Evolutionary conservation across 228 moss, liverwort and hornwort species (phyloP).

Genomic region (Sphagnum magellanicum): DNA sequence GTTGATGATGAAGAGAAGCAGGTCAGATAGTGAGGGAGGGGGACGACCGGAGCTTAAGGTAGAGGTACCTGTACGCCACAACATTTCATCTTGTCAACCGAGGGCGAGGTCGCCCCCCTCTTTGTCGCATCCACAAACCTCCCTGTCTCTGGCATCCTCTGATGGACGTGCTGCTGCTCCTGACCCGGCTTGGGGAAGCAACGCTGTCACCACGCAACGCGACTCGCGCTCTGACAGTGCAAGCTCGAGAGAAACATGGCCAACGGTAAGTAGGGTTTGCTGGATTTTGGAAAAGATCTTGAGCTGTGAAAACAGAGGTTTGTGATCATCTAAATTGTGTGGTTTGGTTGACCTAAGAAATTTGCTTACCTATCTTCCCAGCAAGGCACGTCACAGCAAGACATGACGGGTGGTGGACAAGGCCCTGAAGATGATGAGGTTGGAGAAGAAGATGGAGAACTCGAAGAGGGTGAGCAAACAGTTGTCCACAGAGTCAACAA

Average conservation of each 20-base stretch:
- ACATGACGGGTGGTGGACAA: conserved; percentile 53
- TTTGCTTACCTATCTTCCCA: conserved; percentile 2
- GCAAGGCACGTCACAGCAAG: conserved; percentile 70
- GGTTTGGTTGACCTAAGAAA: too few species aligned
- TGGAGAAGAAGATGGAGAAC: conserved; percentile 10
- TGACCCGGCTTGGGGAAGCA: conserved; percentile 33
- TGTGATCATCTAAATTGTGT: background rate
- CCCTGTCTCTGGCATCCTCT: conserved; percentile 51
- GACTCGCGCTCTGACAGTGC: conserved; percentile 62
- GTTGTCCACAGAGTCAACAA: conserved; percentile 64
- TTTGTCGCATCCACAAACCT: conserved; percentile 53
- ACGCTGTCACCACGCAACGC: conserved; percentile 18
- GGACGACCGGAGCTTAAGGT: conserved; percentile 33
- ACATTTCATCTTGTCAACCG: conserved; percentile 28
- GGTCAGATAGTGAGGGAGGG: conserved; percentile 47
- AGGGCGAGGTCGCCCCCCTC: conserved; percentile 36
- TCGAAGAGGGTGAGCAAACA: conserved; percentile 43
- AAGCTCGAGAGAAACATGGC: conserved; percentile 63
- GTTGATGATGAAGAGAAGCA: conserved; percentile 47
- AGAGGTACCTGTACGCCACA: conserved; percentile 28
- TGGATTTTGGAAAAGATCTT: background rate
- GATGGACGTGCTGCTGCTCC: conserved; percentile 44
- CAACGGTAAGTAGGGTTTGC: conserved; percentile 28
- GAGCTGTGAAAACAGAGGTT: background rate
- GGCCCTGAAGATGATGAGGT: conserved; percentile 47